Percentiles rank a stretch among this genome's conserved stretches.
Conservation (phyloP, 805 yeast genomes). For the Brettanomyces naardenensis region DNA sequence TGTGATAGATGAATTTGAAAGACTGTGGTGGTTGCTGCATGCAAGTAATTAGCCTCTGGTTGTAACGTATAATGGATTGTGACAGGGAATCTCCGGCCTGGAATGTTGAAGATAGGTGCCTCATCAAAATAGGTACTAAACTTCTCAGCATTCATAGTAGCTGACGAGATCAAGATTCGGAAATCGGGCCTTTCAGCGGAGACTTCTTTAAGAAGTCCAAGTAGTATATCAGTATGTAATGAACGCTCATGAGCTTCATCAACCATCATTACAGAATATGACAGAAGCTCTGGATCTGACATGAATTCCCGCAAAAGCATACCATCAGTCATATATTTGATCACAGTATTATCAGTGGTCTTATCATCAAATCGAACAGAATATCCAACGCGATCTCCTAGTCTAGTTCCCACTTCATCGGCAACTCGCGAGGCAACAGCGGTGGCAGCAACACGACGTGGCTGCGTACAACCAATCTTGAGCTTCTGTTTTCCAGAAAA, state of each 20-base stretch:
- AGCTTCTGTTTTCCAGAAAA: constrained; percentile 43
- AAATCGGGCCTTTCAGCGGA: constrained; percentile 57
- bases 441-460: constrained; percentile 97
- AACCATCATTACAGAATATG: constrained; percentile 78
- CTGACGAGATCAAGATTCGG: constrained; percentile 78
- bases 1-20: constrained; percentile 77
- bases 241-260: constrained; percentile 99
- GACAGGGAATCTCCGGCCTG: constrained; percentile 92
- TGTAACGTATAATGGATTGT: constrained; percentile 74
- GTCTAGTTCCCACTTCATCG: constrained; percentile 88
- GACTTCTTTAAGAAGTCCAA: constrained; percentile 75
- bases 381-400: constrained; percentile 95
- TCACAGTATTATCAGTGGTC: constrained; percentile 68
- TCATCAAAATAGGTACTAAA: constrained; percentile 74
- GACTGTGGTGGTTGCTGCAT: constrained; percentile 82
- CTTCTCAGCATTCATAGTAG: constrained; percentile 86
- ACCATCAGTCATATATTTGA: constrained; percentile 98
- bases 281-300: constrained; percentile 58
- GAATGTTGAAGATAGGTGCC: constrained; percentile 84
- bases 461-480: constrained; percentile 83
- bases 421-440: constrained; percentile 97
- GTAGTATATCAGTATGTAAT: constrained; percentile 74
- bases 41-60: constrained; percentile 87
- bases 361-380: constrained; percentile 89
- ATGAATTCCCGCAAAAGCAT: constrained; percentile 82